Evolutionary conservation across 352 stramenopile species (phyloP), one percentile per base, ranked within the genome.

Genomic region (Globisporangium emineosum): DNA sequence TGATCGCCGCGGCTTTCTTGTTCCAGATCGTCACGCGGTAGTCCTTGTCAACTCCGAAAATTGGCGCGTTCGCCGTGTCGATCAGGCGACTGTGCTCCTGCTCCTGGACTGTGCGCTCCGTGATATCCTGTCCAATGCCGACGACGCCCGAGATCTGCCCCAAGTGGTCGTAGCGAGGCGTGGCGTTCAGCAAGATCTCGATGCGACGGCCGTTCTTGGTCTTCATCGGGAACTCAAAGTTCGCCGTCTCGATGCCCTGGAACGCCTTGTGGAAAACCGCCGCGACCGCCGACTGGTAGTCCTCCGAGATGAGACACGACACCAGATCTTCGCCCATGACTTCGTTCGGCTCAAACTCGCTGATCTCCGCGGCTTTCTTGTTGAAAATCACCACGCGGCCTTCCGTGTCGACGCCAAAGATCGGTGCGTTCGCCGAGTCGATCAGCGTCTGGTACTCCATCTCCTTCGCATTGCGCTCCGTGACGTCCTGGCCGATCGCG

Each of bases 11-110:
- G 0, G 88, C 91, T 67, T 97, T 97, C 57, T 97, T 90, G 68
- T 98, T 98, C 94, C 94, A 98, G 67, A 96, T 89, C 15, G 89
- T 92, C 35, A 96, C 88, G 21, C 73, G 69, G 52, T 90, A 90
- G 35, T 91, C 64, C 32, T 77, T 81, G 76, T 98, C 83, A 13
- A 96, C 70, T 8, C 82, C 88, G 23, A 94, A 90, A 56, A 96
- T 94, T 0, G 88, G 87, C 5, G 82, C 87, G 35, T 94, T 96
- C 4, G 86, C 85, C 0, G 85, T 91, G 50, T 96, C 85, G 42
- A 96, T 89, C 10, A 96, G 67, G 0, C 84, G 77, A 35, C 71
- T 88, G 66, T 92, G 90, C 68, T 94, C 88, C 52, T 92, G 83
- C 54, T 96, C 88, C 37, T 90, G 83, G 8, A 90, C 76, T 32